Base-by-base conservation (phyloP, 2,329 filamentous ascomycete species). In the Fusarium sp. region DNA sequence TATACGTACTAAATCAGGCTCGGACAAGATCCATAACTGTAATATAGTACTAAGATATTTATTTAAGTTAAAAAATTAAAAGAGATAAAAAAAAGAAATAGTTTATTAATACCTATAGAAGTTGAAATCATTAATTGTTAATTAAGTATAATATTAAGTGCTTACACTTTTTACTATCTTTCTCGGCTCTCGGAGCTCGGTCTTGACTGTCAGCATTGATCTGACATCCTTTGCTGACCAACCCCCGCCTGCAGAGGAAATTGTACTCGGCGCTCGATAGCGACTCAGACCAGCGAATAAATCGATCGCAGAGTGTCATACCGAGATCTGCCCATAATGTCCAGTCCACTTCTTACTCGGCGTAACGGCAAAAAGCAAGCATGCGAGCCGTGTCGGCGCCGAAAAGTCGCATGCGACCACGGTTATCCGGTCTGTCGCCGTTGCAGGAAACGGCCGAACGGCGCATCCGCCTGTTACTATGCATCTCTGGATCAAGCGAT, bases 311-410 rank as follows among this genome's bases (percentile, higher is more conserved):
- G 23, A 23, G 23, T 23, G 23, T 4, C 20, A 6, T 9, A 6
- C 7, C 14, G 40, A 30, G 30, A 30, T 8, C 30, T 30, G 7
- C 30, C n/a, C 13, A 17, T 0, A 9, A 57, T 58, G 55, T 23
- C 30, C 14, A 58, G 44, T 20, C 55, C 44, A 3, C 33, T 32
- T 1, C 9, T 58, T 11, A 58, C 55, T 30, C 44, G 55, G 18
- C 44, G 55, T 18, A 58, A 58, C 4, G 55, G 55, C 3, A 58
- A 58, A 18, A 38, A 50, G n/a, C 55, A 58, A 26, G 55, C 55
- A 18, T 58, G 55, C 32, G 55, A 58, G 32, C 55, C 55, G 1
- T 58, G 44, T 26, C 55, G 55, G 5, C 55, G 26, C 5, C 33
- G 55, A 23, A 58, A 58, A 20, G 55, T 58, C 2, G 55, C 55